These are phyloP conservation scores for Phaeosphaeriaceae sp. DNA, from an alignment of 2,329 filamentous ascomycete genomes.

Conservation along the genomic window DNA sequence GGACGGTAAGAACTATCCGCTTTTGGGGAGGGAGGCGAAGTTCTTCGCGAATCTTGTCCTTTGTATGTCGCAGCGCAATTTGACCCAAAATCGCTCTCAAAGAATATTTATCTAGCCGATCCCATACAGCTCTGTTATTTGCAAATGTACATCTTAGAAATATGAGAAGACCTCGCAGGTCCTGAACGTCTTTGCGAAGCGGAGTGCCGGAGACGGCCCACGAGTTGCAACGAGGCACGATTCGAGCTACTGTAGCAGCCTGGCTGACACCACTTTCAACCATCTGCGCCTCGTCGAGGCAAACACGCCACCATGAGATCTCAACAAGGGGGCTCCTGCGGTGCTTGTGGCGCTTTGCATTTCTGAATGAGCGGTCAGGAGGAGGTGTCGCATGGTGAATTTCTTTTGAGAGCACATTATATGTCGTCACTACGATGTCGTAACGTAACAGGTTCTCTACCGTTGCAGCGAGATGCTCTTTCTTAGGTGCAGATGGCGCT, in stretches of 20 bases:
- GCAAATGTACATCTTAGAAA: slow-evolving; percentile 84
- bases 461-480: slow-evolving; percentile 46
- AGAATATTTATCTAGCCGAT: slow-evolving; percentile 67
- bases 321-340: slow-evolving; percentile 78
- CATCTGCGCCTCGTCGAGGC: slow-evolving; percentile 82
- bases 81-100: slow-evolving; percentile 73
- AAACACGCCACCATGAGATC: slow-evolving; percentile 86
- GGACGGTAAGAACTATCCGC: slow-evolving; percentile 84
- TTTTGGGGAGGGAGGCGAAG: slow-evolving; percentile 81
- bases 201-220: slow-evolving; percentile 96
- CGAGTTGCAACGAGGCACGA: slow-evolving; percentile 82
- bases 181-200: slow-evolving; percentile 77
- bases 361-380: slow-evolving; percentile 72
- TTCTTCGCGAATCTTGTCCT: slow-evolving; percentile 78
- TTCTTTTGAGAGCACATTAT: slow-evolving; percentile 76
- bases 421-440: slow-evolving; percentile 68
- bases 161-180: slow-evolving; percentile 79
- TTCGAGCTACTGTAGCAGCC: slow-evolving; percentile 78
- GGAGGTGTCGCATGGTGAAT: slow-evolving; percentile 76
- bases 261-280: slow-evolving; percentile 87
- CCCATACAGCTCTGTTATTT: slow-evolving; percentile 69
- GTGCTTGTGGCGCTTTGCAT: slow-evolving; percentile 68
- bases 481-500: slow-evolving; percentile 32
- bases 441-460: slow-evolving; percentile 56
- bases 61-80: slow-evolving; percentile 84